Percentiles rank a stretch among this genome's conserved stretches.
Conservation (phyloP, 768 basidiomycete genomes). For the Suillus discolor region DNA sequence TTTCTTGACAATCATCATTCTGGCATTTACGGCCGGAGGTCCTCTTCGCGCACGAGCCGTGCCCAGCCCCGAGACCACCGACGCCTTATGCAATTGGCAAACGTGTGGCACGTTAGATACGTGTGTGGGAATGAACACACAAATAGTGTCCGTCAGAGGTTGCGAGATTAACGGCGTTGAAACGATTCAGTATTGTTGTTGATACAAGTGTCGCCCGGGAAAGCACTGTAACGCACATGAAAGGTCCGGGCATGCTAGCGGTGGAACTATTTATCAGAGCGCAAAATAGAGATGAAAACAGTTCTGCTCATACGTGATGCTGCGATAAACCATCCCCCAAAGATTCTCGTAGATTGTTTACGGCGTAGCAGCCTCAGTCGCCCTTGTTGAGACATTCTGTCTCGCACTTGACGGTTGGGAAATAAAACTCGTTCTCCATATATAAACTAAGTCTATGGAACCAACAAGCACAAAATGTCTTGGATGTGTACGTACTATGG, state of each 20-base stretch:
- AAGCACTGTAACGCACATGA: no score
- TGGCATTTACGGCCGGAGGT: background rate
- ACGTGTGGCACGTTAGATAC: background rate
- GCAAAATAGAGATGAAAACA: background rate
- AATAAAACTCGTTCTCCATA: background rate
- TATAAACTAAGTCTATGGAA: background rate
- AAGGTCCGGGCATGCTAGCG: background rate
- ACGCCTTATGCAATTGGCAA: slow-evolving; percentile 10
- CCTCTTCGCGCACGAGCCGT: background rate
- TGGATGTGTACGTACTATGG: no score
- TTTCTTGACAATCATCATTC: background rate
- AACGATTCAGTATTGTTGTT: no score
- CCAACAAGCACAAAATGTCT: no score
- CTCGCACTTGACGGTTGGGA: background rate
- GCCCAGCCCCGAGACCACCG: background rate
- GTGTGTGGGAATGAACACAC: background rate
- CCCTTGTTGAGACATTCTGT: background rate
- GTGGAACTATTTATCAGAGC: no score
- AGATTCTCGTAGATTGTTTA: no score
- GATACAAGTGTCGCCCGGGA: no score
- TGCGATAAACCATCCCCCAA: no score
- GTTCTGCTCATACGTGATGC: no score
- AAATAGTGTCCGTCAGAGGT: background rate
- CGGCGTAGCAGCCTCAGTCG: background rate
- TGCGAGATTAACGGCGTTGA: no score